phyloP scores from a whole-genome alignment of 2,329 filamentous ascomycete species.

The Pseudogymnoascus sp. region DNA sequence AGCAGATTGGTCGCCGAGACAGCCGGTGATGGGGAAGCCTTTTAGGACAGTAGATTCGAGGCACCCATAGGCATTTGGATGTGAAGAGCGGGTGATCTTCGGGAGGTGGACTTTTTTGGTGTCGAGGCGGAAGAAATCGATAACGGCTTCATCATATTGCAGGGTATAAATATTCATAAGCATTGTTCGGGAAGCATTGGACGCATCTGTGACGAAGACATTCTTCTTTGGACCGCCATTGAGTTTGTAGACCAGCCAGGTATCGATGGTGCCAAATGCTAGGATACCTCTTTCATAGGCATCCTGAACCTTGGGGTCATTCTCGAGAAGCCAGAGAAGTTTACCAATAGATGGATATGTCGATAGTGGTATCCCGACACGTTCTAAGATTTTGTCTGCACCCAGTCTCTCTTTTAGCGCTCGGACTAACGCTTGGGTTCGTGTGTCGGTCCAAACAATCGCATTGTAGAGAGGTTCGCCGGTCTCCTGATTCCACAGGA shows the following conservation, averaged over 20 bases:
- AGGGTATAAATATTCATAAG: constrained; percentile 83
- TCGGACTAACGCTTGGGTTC: constrained; percentile 64
- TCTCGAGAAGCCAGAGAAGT: constrained; percentile 72
- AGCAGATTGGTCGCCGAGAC: constrained; percentile 74
- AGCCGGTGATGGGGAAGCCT: constrained; percentile 69
- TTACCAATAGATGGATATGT: constrained; percentile 87
- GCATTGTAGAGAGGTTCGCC: constrained; percentile 78
- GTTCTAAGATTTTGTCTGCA: constrained; percentile 59
- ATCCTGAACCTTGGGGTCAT: constrained; percentile 60
- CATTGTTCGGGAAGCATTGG: constrained; percentile 87
- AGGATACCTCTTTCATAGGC: constrained; percentile 72
- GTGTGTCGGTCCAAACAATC: constrained; percentile 85
- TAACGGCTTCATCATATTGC: constrained; percentile 68
- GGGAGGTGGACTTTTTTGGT: constrained; percentile 64
- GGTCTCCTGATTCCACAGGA: constrained; percentile 76
- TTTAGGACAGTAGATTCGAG: constrained; percentile 59
- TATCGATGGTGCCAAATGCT: constrained; percentile 80
- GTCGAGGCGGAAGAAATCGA: constrained; percentile 72
- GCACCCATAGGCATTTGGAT: constrained; percentile 63
- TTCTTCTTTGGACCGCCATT: constrained; percentile 62
- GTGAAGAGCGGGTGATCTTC: constrained; percentile 76
- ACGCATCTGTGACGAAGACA: constrained; percentile 75
- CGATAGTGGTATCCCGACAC: constrained; percentile 76
- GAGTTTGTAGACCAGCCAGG: constrained; percentile 79
- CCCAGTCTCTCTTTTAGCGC: constrained; percentile 63